A percentile compares a stretch with the other conserved stretches of the same genome.
Evolutionary conservation across 192 early-diverging fungal genomes (phyloP).

Genomic region (Coemansia pectinata): DNA sequence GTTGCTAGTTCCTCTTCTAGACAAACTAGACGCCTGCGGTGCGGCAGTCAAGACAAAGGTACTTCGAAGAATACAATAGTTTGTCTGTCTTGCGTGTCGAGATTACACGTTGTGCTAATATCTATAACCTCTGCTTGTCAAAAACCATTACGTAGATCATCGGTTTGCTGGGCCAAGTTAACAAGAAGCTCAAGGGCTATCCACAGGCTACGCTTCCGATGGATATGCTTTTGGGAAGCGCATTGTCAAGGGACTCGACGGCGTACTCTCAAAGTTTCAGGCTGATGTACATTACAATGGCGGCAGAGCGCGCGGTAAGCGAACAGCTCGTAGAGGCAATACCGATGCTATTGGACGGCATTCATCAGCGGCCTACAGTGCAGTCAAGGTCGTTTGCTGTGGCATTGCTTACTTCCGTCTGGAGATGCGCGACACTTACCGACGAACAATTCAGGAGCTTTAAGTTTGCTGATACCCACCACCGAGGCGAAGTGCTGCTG

Average conservation of each 20-base stretch:
- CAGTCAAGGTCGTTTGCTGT: constrained; percentile 66
- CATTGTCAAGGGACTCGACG: constrained; percentile 42
- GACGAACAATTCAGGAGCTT: constrained; percentile 22
- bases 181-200: constrained; percentile 74
- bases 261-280: constrained; percentile 74
- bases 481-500: constrained; percentile 16
- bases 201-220: constrained; percentile 64
- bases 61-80: background rate
- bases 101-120: background rate
- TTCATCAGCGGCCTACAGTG: constrained; percentile 56
- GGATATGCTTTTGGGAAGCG: constrained; percentile 60
- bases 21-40: constrained; percentile 59
- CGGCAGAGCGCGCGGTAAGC: constrained; percentile 53
- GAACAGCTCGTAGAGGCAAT: constrained; percentile 55
- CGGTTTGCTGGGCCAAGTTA: constrained; percentile 78
- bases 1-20: constrained; percentile 62
- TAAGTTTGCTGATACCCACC: background rate
- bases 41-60: constrained; percentile 58
- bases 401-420: constrained; percentile 67
- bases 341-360: constrained; percentile 64
- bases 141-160: constrained; percentile 59
- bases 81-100: background rate
- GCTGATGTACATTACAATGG: constrained; percentile 86
- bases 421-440: constrained; percentile 11
- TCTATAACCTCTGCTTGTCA: background rate